Base-by-base conservation (phyloP, 2,329 filamentous ascomycete genomes). In the Fusarium brevicatenulatum region DNA sequence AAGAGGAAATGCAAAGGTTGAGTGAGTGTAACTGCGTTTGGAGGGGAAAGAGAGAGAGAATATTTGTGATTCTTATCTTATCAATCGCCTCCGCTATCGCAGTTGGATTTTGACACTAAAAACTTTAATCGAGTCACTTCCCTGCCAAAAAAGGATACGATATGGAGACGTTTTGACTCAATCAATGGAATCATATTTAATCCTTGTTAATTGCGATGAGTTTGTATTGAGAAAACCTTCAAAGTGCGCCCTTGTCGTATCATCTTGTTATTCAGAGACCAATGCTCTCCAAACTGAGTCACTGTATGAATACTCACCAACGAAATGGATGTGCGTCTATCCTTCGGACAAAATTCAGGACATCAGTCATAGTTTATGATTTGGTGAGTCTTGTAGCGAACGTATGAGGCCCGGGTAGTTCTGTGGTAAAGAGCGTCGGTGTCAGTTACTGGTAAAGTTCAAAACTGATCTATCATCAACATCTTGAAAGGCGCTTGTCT, bases 11-110 rank as follows among this genome's bases (percentile, higher is more conserved):
- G 21, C n/a, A 25, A 28, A 61, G 47, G 49, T 57, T 39, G 37
- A 58, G 47, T 43, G 66, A 54, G 53, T 43, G 57, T 28, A 34
- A 50, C 30, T 21, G 19, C 19, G n/a, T 49, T 59, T 50, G 61
- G 59, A 69, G 64, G 56, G 60, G 70, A 23, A 23, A 76, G 36
- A 61, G 63, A 66, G 64, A 61, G 63, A 66, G 64, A 76, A 75
- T 68, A 77, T 77, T 78, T 78, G 57, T 68, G 64, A 73, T 71
- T 72, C 34, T 57, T 63, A 62, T 66, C 67, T 78, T 78, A 78
- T 78, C 77, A 76, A 78, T 78, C 78, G 64, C 60, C 77, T 78
- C 77, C 77, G 77, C 71, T 76, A 77, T 78, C 77, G 77, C 76
- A 76, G 59, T 46, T 46, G 18, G 25, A 23, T 40, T 74, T 58